These are phyloP conservation scores for Penicillium sp. DNA, from an alignment of 2,329 filamentous ascomycete genomes.

Conservation along the genomic window DNA sequence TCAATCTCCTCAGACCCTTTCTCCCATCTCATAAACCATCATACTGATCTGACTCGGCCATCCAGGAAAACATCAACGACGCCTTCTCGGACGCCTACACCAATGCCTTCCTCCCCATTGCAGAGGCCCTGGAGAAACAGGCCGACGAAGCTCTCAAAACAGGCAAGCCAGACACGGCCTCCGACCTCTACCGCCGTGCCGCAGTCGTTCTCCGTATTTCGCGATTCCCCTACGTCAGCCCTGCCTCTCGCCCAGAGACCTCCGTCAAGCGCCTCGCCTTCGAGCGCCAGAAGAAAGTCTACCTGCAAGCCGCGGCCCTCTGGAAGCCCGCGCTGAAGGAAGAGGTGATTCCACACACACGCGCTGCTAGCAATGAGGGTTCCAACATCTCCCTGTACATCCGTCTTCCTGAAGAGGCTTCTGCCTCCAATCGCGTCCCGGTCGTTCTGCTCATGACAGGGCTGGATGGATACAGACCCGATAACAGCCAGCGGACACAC, in stretches of 20 bases:
- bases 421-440: conserved; percentile 42
- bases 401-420: conserved; percentile 49
- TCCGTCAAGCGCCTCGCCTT: conserved; percentile 57
- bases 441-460: conserved; percentile 53
- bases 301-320: conserved; percentile 50
- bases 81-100: conserved; percentile 62
- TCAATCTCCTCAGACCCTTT: neutral
- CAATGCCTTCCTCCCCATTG: conserved; percentile 54
- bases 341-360: conserved; percentile 54
- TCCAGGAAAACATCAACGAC: conserved; percentile 55
- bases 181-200: conserved; percentile 61
- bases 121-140: conserved; percentile 49
- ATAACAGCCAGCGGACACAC: conserved; percentile 48
- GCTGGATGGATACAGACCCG: conserved; percentile 55
- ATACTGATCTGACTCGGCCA: neutral
- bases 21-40: neutral
- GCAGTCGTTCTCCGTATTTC: conserved; percentile 68
- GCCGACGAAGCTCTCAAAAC: conserved; percentile 48
- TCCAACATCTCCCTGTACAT: conserved; percentile 58
- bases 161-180: conserved; percentile 50
- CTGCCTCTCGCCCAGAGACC: conserved; percentile 14
- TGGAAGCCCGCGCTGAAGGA: conserved; percentile 59
- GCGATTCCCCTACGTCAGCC: conserved; percentile 54
- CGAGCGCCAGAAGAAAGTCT: conserved; percentile 58
- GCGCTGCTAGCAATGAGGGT: conserved; percentile 48